Conservation (phyloP, 2,329 filamentous ascomycete species). For the Aspergillus sp. region DNA sequence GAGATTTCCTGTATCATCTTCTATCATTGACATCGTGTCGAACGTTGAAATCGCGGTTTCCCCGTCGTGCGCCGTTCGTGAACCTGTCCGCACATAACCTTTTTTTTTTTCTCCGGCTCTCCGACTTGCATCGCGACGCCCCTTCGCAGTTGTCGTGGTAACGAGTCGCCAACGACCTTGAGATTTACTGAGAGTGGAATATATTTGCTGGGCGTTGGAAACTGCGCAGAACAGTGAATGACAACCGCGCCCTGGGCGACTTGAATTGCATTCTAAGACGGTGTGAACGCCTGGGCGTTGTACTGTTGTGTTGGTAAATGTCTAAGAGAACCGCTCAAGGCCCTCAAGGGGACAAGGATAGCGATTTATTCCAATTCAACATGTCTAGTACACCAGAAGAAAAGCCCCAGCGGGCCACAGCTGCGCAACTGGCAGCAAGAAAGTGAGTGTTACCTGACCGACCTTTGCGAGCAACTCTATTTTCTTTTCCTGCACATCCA, state of each 20-base stretch:
- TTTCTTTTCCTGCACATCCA: conserved; percentile 4
- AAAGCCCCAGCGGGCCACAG: conserved; percentile 51
- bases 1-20: background rate
- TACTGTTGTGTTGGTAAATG: conserved; percentile 29
- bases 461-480: conserved; percentile 16
- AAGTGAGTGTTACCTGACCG: conserved; percentile 49
- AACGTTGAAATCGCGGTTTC: background rate
- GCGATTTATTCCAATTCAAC: conserved; percentile 28
- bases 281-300: conserved; percentile 14
- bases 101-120: background rate
- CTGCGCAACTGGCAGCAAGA: conserved; percentile 54
- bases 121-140: conserved; percentile 7
- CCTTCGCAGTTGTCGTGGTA: conserved; percentile 13
- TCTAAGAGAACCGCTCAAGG: conserved; percentile 40
- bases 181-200: background rate
- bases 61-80: conserved; percentile 1
- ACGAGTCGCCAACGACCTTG: background rate
- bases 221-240: conserved; percentile 13
- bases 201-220: background rate
- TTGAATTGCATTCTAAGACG: conserved; percentile 15
- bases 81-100: conserved; percentile 1
- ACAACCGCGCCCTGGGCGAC: conserved; percentile 9
- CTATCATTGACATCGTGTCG: background rate
- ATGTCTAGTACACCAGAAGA: conserved; percentile 46
- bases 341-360: conserved; percentile 37